Conservation (phyloP, 169 alveolate species). For the Babesia sp. region DNA sequence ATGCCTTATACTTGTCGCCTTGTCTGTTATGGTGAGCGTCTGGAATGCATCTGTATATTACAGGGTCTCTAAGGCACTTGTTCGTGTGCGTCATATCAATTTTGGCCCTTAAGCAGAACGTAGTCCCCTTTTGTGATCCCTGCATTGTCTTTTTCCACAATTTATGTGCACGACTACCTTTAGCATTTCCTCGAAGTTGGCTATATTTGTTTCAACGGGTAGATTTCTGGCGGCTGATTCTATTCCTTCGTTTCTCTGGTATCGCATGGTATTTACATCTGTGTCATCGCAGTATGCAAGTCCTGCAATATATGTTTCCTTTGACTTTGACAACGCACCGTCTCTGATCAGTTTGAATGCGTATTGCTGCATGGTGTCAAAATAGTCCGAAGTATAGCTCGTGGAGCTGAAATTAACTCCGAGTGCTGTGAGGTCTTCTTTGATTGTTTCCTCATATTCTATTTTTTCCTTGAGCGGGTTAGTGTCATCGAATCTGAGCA, state of each 20-base stretch:
- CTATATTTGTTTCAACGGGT: slow-evolving; percentile 89
- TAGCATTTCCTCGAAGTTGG: slow-evolving; percentile 87
- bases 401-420: slow-evolving; percentile 87
- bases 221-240: slow-evolving; percentile 85
- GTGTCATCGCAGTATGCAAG: slow-evolving; percentile 97
- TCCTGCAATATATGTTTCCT: slow-evolving; percentile 59
- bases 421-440: slow-evolving; percentile 88
- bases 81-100: slow-evolving; percentile 91
- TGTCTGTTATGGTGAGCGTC: slow-evolving; percentile 92
- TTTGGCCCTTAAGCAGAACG: slow-evolving; percentile 96
- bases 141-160: background rate
- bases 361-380: slow-evolving; percentile 85
- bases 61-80: slow-evolving; percentile 98
- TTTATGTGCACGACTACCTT: slow-evolving; percentile 28
- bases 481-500: slow-evolving; percentile 95
- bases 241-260: slow-evolving; percentile 93
- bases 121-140: slow-evolving; percentile 87
- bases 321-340: slow-evolving; percentile 40
- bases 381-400: slow-evolving; percentile 95
- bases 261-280: slow-evolving; percentile 93
- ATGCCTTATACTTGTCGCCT: slow-evolving; percentile 92
- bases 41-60: slow-evolving; percentile 90
- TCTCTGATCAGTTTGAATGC: slow-evolving; percentile 84
- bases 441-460: slow-evolving; percentile 92
- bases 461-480: slow-evolving; percentile 95